phyloP scores from a whole-genome alignment of 805 yeast species.

The Scheffersomyces coipomensis region DNA sequence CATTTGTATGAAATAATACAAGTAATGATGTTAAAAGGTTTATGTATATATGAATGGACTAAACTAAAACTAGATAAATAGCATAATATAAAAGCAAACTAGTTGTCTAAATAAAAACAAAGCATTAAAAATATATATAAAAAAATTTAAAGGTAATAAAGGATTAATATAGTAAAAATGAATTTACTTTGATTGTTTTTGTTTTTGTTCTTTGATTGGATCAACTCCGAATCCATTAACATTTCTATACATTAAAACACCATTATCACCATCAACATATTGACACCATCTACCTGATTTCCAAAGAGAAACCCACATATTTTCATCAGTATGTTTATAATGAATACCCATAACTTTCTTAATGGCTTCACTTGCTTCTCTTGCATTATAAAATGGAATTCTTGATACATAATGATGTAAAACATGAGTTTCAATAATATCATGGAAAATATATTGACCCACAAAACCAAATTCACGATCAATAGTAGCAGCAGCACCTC shows the following conservation, averaged over 20 bases:
- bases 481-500: slow-evolving; percentile 89
- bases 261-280: slow-evolving; percentile 63
- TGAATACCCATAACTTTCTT: slow-evolving; percentile 83
- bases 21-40: too few species aligned
- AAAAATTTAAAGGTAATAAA: background rate
- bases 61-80: background rate
- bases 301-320: slow-evolving; percentile 66
- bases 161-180: background rate
- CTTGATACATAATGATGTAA: slow-evolving; percentile 81
- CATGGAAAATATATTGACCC: slow-evolving; percentile 80
- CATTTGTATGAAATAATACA: background rate
- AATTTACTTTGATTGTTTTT: background rate
- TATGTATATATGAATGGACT: background rate
- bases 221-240: slow-evolving; percentile 51
- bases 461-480: slow-evolving; percentile 82
- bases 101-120: background rate
- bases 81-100: background rate
- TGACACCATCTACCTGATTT: slow-evolving; percentile 62
- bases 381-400: slow-evolving; percentile 86
- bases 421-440: slow-evolving; percentile 88
- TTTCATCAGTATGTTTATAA: slow-evolving; percentile 64
- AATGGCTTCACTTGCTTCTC: slow-evolving; percentile 75
- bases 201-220: slow-evolving; percentile 4
- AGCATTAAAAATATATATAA: background rate
- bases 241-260: slow-evolving; percentile 68